phyloP scores from a whole-genome alignment of 352 stramenopile genomes.

The Phytophthora sp. region DNA sequence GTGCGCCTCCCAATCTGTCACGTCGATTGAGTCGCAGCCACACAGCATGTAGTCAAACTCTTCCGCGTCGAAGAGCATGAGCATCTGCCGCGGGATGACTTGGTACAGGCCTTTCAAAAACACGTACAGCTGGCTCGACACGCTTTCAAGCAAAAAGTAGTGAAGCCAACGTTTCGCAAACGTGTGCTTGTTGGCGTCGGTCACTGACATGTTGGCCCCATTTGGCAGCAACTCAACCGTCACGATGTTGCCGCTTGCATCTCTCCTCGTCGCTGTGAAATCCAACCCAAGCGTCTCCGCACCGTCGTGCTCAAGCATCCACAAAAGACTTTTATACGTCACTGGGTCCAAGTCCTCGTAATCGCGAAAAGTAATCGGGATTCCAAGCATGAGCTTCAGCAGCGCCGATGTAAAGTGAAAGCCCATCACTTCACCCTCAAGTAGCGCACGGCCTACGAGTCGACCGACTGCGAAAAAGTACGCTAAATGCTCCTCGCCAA shows the following conservation, averaged over 20 bases:
- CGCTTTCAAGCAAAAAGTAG: constrained; percentile 91
- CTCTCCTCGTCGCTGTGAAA: constrained; percentile 40
- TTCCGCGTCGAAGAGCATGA: constrained; percentile 95
- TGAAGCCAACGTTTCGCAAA: constrained; percentile 89
- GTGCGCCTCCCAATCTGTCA: constrained; percentile 93
- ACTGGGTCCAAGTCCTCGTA: constrained; percentile 50
- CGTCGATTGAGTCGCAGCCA: constrained; percentile 92
- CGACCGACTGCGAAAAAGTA: constrained; percentile 57
- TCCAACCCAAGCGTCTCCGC: constrained; percentile 46
- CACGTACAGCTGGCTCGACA: constrained; percentile 72
- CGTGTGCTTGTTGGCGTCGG: constrained; percentile 90
- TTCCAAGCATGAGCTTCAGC: constrained; percentile 56
- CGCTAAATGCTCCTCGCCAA: constrained; percentile 44
- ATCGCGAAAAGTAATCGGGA: constrained; percentile 48
- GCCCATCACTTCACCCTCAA: constrained; percentile 91
- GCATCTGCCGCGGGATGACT: constrained; percentile 89
- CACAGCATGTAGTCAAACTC: constrained; percentile 95
- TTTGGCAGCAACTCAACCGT: constrained; percentile 51
- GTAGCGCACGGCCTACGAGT: constrained; percentile 49
- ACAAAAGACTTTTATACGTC: constrained; percentile 53
- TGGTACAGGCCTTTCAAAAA: constrained; percentile 95
- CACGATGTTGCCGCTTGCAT: constrained; percentile 11
- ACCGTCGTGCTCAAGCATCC: constrained; percentile 51
- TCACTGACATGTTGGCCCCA: constrained; percentile 74
- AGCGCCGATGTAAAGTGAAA: constrained; percentile 86